Evolutionary conservation across 805 yeast species (phyloP), one percentile per base, ranked within the genome.

Genomic region (Ogataea henricii): DNA sequence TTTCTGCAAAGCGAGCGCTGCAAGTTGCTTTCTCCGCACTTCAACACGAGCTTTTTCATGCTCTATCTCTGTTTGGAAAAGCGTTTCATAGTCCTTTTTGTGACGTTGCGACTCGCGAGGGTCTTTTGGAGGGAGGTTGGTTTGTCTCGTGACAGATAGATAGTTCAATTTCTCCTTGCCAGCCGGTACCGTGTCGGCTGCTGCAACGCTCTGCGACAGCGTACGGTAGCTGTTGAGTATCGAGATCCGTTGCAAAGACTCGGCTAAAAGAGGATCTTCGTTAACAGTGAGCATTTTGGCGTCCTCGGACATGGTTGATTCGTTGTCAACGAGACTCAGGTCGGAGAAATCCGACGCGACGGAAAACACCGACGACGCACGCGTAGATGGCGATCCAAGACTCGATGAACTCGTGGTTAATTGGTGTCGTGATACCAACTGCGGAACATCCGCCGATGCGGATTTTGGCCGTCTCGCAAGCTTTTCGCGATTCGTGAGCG

Each of bases 91-190:
- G 56, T 81, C 83, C 36, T 65, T 64, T 36, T 77, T 69, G 59
- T 85, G 91, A 49, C 73, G 78, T 23, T 63, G 45, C 14, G 77
- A 74, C 55, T 85, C 90, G 16, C 66, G 63, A 14, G 64, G 60
- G 21, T 77, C 65, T 60, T 85, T 85, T 37, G 89, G 88, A 0
- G 92, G 91, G 32, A 85, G 65, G 69, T 81, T 77, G 1, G 74
- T 65, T 21, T 87, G 90, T 45, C 92, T 67, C 0, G 90, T 83
- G 20, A 71, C 68, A 0, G 84, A 64, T 12, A 72, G 52, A 45
- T 66, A 58, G 9, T 59, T 53, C 16, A 47, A 14, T 20, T 53
- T 60, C 37, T 55, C 58, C 44, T 54, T 41, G 26, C 55, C 37
- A 48, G 26, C 42, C 17, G 34, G 18, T n/a, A n/a, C 17, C 8